phyloP scores from a whole-genome alignment of 2,329 filamentous ascomycete genomes.

The Phialocephala sp. region DNA sequence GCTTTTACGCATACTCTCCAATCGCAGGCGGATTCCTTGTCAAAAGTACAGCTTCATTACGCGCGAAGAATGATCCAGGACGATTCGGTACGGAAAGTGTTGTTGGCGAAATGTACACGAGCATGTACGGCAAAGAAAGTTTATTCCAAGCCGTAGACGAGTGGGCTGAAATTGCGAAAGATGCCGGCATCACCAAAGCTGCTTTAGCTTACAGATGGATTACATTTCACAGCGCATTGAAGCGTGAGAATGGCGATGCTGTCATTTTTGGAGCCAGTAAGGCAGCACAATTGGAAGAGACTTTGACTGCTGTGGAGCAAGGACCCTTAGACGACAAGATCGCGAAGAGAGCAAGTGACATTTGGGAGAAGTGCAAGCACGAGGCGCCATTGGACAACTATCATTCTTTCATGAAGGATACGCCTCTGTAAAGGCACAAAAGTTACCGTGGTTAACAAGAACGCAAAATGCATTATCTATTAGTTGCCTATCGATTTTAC shows the following conservation, averaged over 20 bases:
- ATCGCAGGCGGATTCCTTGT: constrained; percentile 68
- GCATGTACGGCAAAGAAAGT: constrained; percentile 28
- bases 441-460: background rate
- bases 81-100: constrained; percentile 32
- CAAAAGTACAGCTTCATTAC: constrained; percentile 27
- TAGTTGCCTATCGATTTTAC: background rate
- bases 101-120: constrained; percentile 34
- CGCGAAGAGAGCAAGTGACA: constrained; percentile 25
- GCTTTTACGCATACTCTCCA: constrained; percentile 63
- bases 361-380: constrained; percentile 39
- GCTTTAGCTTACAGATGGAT: constrained; percentile 48
- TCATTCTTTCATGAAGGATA: background rate
- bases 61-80: constrained; percentile 28
- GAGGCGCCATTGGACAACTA: constrained; percentile 38
- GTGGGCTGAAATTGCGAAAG: constrained; percentile 41
- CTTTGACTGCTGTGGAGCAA: constrained; percentile 27
- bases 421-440: background rate
- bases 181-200: constrained; percentile 41
- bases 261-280: constrained; percentile 41
- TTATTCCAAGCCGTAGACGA: constrained; percentile 37
- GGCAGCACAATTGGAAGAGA: constrained; percentile 34
- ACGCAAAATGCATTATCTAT: background rate
- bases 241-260: constrained; percentile 39
- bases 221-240: constrained; percentile 40
- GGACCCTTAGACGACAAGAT: constrained; percentile 35